Evolutionary conservation across 2,329 filamentous ascomycete species (phyloP).

Genomic region (Periconia sp.): DNA sequence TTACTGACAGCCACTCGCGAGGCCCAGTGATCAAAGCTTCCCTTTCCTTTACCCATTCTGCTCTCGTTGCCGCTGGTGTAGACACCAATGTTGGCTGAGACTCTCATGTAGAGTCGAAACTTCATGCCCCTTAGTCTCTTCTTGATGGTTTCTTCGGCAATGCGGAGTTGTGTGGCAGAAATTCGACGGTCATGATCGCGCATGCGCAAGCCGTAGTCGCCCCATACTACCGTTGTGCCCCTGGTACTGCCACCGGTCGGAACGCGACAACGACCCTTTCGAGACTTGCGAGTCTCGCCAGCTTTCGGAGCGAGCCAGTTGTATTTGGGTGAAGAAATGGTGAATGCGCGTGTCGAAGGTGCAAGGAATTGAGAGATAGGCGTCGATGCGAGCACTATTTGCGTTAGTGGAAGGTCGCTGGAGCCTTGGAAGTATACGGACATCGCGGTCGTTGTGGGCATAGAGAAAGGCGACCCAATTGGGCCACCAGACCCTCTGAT

Average conservation of each 20-base stretch:
- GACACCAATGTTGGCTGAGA: conserved; percentile 91
- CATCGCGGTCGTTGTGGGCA: conserved; percentile 28
- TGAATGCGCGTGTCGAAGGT: conserved; percentile 66
- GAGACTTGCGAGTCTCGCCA: conserved; percentile 84
- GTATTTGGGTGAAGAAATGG: conserved; percentile 65
- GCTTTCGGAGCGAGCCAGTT: conserved; percentile 85
- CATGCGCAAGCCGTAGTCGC: conserved; percentile 94
- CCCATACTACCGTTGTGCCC: conserved; percentile 95
- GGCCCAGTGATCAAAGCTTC: conserved; percentile 96
- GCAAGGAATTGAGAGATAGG: conserved; percentile 40
- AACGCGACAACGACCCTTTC: conserved; percentile 85
- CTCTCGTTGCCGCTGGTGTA: conserved; percentile 96
- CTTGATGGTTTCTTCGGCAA: conserved; percentile 93
- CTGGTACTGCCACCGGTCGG: conserved; percentile 88
- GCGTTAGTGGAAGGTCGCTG: conserved; percentile 2
- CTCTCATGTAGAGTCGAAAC: conserved; percentile 89
- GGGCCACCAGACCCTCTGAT: conserved; percentile 39
- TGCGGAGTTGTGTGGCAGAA: conserved; percentile 82
- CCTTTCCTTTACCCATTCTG: conserved; percentile 99
- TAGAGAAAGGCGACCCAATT: conserved; percentile 38
- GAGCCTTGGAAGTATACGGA: conserved; percentile 29
- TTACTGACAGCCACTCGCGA: conserved; percentile 88
- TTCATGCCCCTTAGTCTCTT: conserved; percentile 86
- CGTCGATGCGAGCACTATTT: conserved; percentile 24
- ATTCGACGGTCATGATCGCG: conserved; percentile 91